These are phyloP conservation scores for Colletotrichum cereale DNA, from an alignment of 2,329 filamentous ascomycete species.

Conservation along the genomic window DNA sequence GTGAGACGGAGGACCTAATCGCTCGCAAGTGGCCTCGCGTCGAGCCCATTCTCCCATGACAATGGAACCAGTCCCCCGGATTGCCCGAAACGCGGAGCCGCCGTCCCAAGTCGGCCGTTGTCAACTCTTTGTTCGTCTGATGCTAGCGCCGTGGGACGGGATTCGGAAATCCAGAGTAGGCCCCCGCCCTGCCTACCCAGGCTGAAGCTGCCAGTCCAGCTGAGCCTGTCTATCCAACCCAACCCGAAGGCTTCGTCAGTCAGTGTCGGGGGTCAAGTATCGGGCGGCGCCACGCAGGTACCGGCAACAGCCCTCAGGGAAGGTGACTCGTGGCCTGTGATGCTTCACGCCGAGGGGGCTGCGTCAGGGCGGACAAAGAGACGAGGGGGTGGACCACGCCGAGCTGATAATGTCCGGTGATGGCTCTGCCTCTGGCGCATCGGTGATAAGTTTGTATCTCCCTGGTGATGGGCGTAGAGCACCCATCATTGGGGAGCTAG, in stretches of 20 bases:
- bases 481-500: background rate
- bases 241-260: slow-evolving; percentile 13
- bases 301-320: background rate
- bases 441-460: slow-evolving; percentile 6
- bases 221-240: slow-evolving; percentile 7
- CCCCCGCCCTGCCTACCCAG: slow-evolving; percentile 1
- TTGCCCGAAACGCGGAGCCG: slow-evolving; percentile 31
- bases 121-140: slow-evolving; percentile 34
- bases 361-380: background rate
- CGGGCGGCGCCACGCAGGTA: background rate
- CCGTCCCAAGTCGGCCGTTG: slow-evolving; percentile 26
- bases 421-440: slow-evolving; percentile 7
- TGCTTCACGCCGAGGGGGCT: slow-evolving; percentile 2
- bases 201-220: background rate
- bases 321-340: slow-evolving; percentile 31
- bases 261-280: background rate
- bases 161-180: slow-evolving; percentile 9
- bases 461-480: slow-evolving; percentile 13
- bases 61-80: slow-evolving; percentile 24
- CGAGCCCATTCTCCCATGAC: slow-evolving; percentile 10
- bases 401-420: slow-evolving; percentile 21
- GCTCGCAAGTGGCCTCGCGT: slow-evolving; percentile 11
- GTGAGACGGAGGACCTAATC: slow-evolving; percentile 34
- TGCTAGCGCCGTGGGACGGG: slow-evolving; percentile 12
- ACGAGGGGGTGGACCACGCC: background rate